phyloP scores from a whole-genome alignment of 2,329 filamentous ascomycete genomes.

The Harringtonia lauricola region DNA sequence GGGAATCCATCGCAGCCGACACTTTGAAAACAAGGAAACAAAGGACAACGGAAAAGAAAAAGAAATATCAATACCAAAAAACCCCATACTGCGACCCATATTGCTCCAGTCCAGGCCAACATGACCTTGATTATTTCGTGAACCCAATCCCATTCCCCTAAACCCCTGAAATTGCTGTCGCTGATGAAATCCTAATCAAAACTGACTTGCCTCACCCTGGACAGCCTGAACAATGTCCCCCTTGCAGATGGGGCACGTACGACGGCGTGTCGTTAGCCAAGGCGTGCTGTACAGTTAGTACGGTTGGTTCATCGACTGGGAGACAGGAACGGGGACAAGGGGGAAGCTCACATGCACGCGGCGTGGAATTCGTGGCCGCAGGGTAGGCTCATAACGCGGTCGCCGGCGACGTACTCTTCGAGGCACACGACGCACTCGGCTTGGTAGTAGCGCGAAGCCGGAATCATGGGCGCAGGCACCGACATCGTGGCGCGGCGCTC shows the following conservation, averaged over 20 bases:
- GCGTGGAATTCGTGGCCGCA: slow-evolving; percentile 97
- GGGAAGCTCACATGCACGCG: slow-evolving; percentile 82
- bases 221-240: slow-evolving; percentile 68
- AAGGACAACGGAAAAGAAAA: neutral
- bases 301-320: neutral
- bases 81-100: too few species aligned
- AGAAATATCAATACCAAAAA: neutral
- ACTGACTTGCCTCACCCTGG: slow-evolving; percentile 3
- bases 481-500: slow-evolving; percentile 33
- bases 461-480: slow-evolving; percentile 25
- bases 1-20: neutral
- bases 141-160: too few species aligned
- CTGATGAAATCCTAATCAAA: too few species aligned
- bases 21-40: neutral
- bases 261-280: slow-evolving; percentile 87
- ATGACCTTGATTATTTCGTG: too few species aligned
- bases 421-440: slow-evolving; percentile 93
- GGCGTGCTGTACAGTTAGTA: slow-evolving; percentile 56
- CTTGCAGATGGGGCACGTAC: slow-evolving; percentile 98
- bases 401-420: slow-evolving; percentile 90
- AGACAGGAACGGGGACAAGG: neutral
- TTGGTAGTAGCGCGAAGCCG: slow-evolving; percentile 31
- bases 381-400: slow-evolving; percentile 91
- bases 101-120: neutral
- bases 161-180: too few species aligned